Evolutionary conservation across 208 protist species (phyloP).

Genomic region (Pavlovales sp.): DNA sequence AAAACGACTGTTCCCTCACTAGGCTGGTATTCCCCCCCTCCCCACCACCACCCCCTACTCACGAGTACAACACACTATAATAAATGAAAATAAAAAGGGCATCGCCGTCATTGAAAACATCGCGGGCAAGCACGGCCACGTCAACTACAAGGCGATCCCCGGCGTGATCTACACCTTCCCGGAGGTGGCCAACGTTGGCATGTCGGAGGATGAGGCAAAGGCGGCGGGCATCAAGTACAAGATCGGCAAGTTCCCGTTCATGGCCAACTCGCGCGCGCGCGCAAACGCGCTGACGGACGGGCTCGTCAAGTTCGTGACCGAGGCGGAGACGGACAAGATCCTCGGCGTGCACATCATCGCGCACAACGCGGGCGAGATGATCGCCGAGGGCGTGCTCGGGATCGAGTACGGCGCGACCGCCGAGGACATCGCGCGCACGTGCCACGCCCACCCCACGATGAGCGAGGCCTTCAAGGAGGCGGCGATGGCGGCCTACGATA

Average conservation of each 20-base stretch:
- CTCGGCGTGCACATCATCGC: constrained; percentile 97
- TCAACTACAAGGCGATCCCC: constrained; percentile 97
- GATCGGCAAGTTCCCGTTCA: constrained; percentile 96
- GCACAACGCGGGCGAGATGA: constrained; percentile 89
- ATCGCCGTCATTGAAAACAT: constrained; percentile 62
- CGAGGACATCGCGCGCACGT: constrained; percentile 95
- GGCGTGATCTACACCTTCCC: constrained; percentile 98
- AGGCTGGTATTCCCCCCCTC: too few relatives aligned
- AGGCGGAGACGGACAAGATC: constrained; percentile 91
- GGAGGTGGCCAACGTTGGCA: constrained; percentile 70
- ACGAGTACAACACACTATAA: too few relatives aligned
- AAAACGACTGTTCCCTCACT: too few relatives aligned
- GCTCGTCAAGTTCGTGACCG: constrained; percentile 64
- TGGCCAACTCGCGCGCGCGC: constrained; percentile 94
- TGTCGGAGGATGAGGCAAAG: constrained; percentile 52
- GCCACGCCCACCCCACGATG: constrained; percentile 98
- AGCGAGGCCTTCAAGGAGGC: constrained; percentile 98
- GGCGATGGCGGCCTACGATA: constrained; percentile 83
- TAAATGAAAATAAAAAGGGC: too few relatives aligned
- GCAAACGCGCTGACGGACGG: constrained; percentile 60
- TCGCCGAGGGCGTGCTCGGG: constrained; percentile 90
- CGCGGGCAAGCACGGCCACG: constrained; percentile 80
- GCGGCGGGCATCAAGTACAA: constrained; percentile 38
- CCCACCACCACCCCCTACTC: too few relatives aligned
- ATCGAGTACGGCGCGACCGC: constrained; percentile 95